These are phyloP conservation scores for Posidonia oceanica DNA, from an alignment of 116 monocot species.

Conservation along the genomic window DNA sequence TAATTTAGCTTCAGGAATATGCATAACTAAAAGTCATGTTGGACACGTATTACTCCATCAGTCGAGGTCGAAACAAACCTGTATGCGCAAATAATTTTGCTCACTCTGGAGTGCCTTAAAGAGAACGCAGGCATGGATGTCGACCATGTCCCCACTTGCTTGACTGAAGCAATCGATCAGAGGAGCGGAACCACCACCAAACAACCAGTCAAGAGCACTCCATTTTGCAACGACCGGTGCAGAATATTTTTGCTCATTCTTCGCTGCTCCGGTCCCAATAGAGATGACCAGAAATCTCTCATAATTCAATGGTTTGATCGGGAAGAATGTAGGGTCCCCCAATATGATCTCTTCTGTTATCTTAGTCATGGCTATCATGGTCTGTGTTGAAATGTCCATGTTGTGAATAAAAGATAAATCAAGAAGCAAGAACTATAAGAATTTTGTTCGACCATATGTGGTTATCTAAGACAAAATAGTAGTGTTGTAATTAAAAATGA, in stretches of 20 bases:
- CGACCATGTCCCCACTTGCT: slow-evolving; percentile 3
- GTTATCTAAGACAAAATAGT: too few relatives aligned
- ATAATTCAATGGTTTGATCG: not conserved
- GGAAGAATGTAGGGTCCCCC: not conserved
- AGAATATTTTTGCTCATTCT: slow-evolving; percentile 3
- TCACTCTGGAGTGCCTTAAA: not conserved
- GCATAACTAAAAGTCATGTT: too few relatives aligned
- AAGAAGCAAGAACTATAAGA: too few relatives aligned
- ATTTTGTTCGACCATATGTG: too few relatives aligned
- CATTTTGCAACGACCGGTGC: slow-evolving; percentile 1
- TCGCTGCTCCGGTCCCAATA: slow-evolving; percentile 4
- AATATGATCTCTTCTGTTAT: not conserved
- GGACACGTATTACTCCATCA: too few relatives aligned
- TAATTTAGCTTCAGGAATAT: too few relatives aligned
- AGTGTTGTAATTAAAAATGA: too few relatives aligned
- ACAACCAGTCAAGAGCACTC: slow-evolving; percentile 4
- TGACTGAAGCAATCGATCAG: not conserved
- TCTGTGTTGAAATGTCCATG: not conserved
- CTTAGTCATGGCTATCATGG: not conserved
- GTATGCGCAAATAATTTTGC: not conserved
- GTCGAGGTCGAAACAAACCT: not conserved
- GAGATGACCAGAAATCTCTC: slow-evolving; percentile 3
- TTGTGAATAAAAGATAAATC: too few relatives aligned
- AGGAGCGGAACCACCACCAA: not conserved
- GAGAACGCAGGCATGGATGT: not conserved